Percentiles rank a stretch among this genome's conserved stretches.
phyloP scores from a whole-genome alignment of 2,329 filamentous ascomycete species.

The Aspergillus persii region DNA sequence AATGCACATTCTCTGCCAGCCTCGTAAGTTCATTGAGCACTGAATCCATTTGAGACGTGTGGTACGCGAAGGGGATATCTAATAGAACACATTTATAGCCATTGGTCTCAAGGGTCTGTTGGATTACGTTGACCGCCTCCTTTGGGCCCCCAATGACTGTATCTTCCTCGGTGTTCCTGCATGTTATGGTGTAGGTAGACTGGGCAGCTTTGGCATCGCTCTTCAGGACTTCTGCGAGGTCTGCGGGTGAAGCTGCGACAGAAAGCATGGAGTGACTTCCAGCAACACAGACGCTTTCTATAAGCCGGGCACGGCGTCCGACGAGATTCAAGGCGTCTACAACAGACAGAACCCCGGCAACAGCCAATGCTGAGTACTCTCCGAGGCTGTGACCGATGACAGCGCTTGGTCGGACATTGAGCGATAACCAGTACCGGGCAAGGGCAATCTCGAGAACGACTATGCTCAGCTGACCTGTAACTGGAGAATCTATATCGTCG shows the following conservation, averaged over 20 bases:
- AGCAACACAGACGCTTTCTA: conserved; percentile 63
- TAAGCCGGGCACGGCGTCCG: conserved; percentile 64
- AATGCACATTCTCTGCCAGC: conserved; percentile 44
- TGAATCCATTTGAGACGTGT: conserved; percentile 18
- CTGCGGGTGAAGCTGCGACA: conserved; percentile 30
- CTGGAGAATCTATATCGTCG: conserved; percentile 40
- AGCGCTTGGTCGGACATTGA: conserved; percentile 44
- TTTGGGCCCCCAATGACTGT: conserved; percentile 68
- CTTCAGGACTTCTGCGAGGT: too few relatives aligned
- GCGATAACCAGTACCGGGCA: conserved; percentile 25
- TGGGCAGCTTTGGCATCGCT: too few relatives aligned
- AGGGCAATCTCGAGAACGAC: conserved; percentile 43
- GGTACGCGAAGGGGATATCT: conserved; percentile 62
- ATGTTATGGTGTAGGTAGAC: conserved; percentile 47
- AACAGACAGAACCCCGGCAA: conserved; percentile 34
- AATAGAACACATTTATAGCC: conserved; percentile 62
- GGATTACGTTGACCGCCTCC: conserved; percentile 57
- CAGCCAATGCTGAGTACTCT: conserved; percentile 37
- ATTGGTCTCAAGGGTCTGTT: conserved; percentile 47
- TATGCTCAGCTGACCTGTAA: conserved; percentile 38
- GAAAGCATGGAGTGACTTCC: conserved; percentile 67
- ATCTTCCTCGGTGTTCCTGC: conserved; percentile 72
- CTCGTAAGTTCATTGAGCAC: conserved; percentile 17
- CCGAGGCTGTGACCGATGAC: conserved; percentile 51
- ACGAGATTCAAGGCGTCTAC: conserved; percentile 61